Conservation (phyloP, 108 stramenopile species). For the Chaetoceros muelleri region DNA sequence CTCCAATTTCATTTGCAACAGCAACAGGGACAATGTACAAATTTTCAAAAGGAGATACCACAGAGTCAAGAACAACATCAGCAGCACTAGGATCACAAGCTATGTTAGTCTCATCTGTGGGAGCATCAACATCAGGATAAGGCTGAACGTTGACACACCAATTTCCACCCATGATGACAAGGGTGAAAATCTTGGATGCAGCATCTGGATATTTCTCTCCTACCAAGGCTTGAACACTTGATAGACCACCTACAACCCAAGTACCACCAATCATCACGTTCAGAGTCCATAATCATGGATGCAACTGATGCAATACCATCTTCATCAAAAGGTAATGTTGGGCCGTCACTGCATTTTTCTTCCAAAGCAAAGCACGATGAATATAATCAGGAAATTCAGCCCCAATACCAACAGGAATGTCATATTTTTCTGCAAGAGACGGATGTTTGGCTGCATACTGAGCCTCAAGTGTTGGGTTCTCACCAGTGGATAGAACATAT, state of each 20-base stretch:
- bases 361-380: conserved; percentile 2
- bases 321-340: not conserved
- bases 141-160: conserved; percentile 20
- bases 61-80: conserved; percentile 9
- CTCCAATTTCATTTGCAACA: conserved; percentile 10
- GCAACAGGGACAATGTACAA: conserved; percentile 13
- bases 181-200: conserved; percentile 7
- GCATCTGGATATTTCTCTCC: conserved; percentile 13
- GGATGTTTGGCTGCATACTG: conserved; percentile 11
- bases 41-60: conserved; percentile 5
- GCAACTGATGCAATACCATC: conserved; percentile 15
- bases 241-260: conserved; percentile 16
- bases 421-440: not conserved
- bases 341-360: not conserved
- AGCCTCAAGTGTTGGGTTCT: conserved; percentile 9
- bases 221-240: conserved; percentile 8
- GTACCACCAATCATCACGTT: conserved; percentile 24
- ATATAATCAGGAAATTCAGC: conserved; percentile 4
- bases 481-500: conserved; percentile 12
- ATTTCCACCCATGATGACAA: conserved; percentile 26
- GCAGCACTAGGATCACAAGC: conserved; percentile 13
- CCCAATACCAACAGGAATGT: conserved; percentile 16
- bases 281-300: conserved; percentile 15
- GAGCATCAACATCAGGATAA: conserved; percentile 13
- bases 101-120: conserved; percentile 14